Percentiles rank a stretch among this genome's conserved stretches.
Evolutionary conservation across 495 filamentous ascomycete genomes (phyloP).

Genomic region (Copromyces sp.): DNA sequence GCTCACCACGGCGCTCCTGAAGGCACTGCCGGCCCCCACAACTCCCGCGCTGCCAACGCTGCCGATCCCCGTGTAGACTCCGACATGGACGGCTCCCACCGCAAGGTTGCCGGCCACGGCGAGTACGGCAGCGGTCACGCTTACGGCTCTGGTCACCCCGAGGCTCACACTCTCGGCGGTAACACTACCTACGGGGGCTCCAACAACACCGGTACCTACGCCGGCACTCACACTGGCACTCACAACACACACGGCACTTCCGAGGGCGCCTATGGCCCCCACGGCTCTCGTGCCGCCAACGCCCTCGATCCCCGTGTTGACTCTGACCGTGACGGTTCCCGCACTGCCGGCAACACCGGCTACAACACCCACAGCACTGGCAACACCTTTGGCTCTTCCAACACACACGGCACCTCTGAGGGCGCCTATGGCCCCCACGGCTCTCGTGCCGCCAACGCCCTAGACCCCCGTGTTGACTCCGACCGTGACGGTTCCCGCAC

Average conservation of each 20-base stretch:
- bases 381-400: conserved; percentile 1
- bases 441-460: conserved; percentile 27
- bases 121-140: conserved; percentile 9
- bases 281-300: conserved; percentile 24
- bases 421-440: background rate
- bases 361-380: conserved; percentile 3
- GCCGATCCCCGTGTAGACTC: conserved; percentile 41
- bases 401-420: background rate
- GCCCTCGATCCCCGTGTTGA: conserved; percentile 41
- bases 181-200: conserved; percentile 9
- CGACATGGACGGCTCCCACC: conserved; percentile 14
- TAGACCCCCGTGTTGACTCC: conserved; percentile 41
- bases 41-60: conserved; percentile 27
- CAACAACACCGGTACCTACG: conserved; percentile 9
- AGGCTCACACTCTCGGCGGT: background rate
- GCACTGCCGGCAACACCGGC: conserved; percentile 9
- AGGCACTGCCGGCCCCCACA: background rate
- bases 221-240: conserved; percentile 3
- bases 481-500: conserved; percentile 14
- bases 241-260: conserved; percentile 1
- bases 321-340: conserved; percentile 18
- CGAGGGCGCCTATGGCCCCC: background rate
- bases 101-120: conserved; percentile 10
- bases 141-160: background rate
- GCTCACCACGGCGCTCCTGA: conserved; percentile 2